Conservation (phyloP, 2,329 filamentous ascomycete genomes). For the Cordyceps pruinosa region DNA sequence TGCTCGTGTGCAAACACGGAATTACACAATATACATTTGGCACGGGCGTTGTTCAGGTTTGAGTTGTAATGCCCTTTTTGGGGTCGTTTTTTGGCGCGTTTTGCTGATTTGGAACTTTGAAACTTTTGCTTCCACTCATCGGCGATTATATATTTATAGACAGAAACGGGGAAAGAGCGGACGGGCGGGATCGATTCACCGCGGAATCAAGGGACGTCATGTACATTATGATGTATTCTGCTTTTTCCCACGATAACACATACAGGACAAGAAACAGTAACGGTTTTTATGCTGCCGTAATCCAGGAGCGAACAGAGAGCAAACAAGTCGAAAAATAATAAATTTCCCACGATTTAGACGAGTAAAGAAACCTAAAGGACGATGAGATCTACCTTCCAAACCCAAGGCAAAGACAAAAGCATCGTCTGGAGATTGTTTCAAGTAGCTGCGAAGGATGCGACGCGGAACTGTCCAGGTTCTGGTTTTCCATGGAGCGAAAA, state of each 20-base stretch:
- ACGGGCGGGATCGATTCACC: neutral
- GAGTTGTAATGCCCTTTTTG: neutral
- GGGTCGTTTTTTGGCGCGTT: neutral
- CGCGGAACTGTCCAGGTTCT: too few relatives aligned
- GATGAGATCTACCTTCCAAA: neutral
- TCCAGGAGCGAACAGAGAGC: neutral
- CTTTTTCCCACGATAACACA: neutral
- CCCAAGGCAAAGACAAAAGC: neutral
- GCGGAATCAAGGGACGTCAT: neutral
- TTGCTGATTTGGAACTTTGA: neutral
- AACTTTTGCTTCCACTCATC: neutral
- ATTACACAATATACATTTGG: neutral
- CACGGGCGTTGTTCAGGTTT: neutral
- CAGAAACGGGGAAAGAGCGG: neutral
- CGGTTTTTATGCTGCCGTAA: neutral
- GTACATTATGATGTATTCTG: neutral
- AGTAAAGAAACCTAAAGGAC: neutral
- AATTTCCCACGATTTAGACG: too few relatives aligned
- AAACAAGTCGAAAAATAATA: neutral
- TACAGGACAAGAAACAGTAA: neutral
- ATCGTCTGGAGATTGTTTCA: neutral
- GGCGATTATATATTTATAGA: neutral
- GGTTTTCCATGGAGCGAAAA: too few relatives aligned
- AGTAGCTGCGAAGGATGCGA: neutral
- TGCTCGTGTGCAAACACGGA: neutral